Percentiles rank a stretch among this genome's conserved stretches.
phyloP scores from a whole-genome alignment of 495 filamentous ascomycete genomes.

The Terfezia claveryi region DNA sequence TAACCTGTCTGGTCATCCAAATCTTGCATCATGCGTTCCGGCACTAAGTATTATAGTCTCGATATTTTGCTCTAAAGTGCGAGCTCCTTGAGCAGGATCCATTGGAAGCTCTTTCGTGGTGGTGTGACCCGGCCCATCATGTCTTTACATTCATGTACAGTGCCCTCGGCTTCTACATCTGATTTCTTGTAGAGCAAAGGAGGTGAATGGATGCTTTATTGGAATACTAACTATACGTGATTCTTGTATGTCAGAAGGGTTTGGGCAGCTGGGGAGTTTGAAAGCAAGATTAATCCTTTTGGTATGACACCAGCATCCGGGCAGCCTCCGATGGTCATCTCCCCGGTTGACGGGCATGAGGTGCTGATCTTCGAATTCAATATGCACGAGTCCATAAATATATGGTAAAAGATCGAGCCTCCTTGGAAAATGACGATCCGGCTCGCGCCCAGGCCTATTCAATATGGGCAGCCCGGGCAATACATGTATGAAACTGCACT shows the following conservation, averaged over 20 bases:
- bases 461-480: neutral
- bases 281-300: constrained; percentile 8
- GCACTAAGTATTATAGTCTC: constrained; percentile 9
- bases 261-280: constrained; percentile 13
- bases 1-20: constrained; percentile 4
- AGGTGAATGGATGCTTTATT: constrained; percentile 7
- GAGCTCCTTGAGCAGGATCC: constrained; percentile 5
- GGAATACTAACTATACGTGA: constrained; percentile 8
- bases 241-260: constrained; percentile 9
- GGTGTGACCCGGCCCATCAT: too few species aligned
- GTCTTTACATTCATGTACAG: too few species aligned
- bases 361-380: neutral
- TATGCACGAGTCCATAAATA: too few species aligned
- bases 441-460: too few species aligned
- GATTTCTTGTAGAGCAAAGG: neutral
- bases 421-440: too few species aligned
- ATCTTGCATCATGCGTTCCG: constrained; percentile 6
- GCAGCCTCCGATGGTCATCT: neutral
- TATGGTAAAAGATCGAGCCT: too few species aligned
- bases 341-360: neutral
- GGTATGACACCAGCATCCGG: constrained; percentile 1
- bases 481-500: neutral
- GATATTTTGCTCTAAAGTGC: constrained; percentile 8
- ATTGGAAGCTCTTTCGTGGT: constrained; percentile 8
- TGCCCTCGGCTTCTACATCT: neutral